phyloP scores from a whole-genome alignment of 148 eudicot species.

The Talinum fruticosum region DNA sequence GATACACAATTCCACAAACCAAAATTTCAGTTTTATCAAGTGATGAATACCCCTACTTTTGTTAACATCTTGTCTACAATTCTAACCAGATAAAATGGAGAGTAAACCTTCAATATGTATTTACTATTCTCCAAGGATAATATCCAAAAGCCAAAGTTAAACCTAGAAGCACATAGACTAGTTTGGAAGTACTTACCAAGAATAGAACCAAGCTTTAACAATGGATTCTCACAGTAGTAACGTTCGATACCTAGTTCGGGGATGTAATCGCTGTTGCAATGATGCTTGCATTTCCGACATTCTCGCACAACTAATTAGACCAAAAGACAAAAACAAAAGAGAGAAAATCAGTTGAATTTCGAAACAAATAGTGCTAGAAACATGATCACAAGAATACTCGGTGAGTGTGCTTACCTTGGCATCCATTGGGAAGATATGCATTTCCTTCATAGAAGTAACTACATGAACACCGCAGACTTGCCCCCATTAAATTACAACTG shows the following conservation, averaged over 20 bases:
- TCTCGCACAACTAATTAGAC: constrained; percentile 16
- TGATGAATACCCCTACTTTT: too few species aligned
- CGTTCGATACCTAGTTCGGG: neutral
- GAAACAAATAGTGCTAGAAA: too few species aligned
- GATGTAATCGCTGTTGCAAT: neutral
- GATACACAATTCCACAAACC: too few species aligned
- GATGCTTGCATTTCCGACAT: constrained; percentile 12
- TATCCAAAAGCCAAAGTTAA: neutral
- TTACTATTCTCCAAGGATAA: neutral
- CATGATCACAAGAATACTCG: neutral
- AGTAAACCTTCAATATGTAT: neutral
- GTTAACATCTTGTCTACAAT: too few species aligned
- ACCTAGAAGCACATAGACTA: neutral
- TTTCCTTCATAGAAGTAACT: constrained; percentile 17
- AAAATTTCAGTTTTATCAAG: too few species aligned
- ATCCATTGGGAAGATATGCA: constrained; percentile 25
- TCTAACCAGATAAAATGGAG: neutral
- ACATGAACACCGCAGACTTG: neutral
- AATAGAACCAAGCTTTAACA: constrained; percentile 11
- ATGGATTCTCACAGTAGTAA: neutral
- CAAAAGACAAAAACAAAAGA: neutral
- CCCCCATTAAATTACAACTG: too few species aligned
- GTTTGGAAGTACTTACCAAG: constrained; percentile 17
- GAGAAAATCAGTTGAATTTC: too few species aligned
- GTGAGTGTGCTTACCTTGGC: constrained; percentile 17